Percentiles rank a stretch among this genome's conserved stretches.
These are phyloP conservation scores for Thalassiosira exigua DNA, from an alignment of 352 stramenopile species.

Conservation along the genomic window DNA sequence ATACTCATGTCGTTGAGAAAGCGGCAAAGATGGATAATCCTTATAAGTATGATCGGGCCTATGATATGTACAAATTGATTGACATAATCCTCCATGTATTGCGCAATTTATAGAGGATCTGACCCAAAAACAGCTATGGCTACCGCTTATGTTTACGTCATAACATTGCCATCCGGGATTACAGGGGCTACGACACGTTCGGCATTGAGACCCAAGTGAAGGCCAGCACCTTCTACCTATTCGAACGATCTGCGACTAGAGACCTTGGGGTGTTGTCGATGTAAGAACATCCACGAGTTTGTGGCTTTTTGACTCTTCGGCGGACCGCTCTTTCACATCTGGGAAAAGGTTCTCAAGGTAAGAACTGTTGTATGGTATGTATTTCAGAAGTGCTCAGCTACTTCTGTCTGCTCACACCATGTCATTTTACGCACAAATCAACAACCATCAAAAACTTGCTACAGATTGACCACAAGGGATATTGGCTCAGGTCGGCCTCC, in stretches of 20 bases:
- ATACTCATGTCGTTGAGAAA: too few species aligned
- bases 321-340: constrained; percentile 45
- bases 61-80: too few species aligned
- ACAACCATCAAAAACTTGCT: too few species aligned
- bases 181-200: constrained; percentile 33
- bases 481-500: constrained; percentile 13
- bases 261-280: constrained; percentile 43
- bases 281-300: constrained; percentile 26
- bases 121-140: too few species aligned
- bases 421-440: too few species aligned
- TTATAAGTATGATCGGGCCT: constrained; percentile 25
- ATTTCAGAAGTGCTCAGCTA: too few species aligned
- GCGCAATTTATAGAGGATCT: too few species aligned
- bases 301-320: constrained; percentile 44
- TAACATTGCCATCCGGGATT: constrained; percentile 43
- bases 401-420: too few species aligned
- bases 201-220: constrained; percentile 23
- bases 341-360: too few species aligned
- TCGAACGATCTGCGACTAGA: constrained; percentile 2
- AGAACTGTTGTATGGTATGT: too few species aligned
- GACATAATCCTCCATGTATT: too few species aligned
- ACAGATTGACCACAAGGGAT: constrained; percentile 28
- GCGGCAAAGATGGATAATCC: constrained; percentile 53
- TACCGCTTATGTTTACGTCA: too few species aligned
- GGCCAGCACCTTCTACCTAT: constrained; percentile 34